A percentile compares a stretch with the other conserved stretches of the same genome.
Evolutionary conservation across 169 alveolate species (phyloP).

Genomic region (Plasmodium cynomolgi): DNA sequence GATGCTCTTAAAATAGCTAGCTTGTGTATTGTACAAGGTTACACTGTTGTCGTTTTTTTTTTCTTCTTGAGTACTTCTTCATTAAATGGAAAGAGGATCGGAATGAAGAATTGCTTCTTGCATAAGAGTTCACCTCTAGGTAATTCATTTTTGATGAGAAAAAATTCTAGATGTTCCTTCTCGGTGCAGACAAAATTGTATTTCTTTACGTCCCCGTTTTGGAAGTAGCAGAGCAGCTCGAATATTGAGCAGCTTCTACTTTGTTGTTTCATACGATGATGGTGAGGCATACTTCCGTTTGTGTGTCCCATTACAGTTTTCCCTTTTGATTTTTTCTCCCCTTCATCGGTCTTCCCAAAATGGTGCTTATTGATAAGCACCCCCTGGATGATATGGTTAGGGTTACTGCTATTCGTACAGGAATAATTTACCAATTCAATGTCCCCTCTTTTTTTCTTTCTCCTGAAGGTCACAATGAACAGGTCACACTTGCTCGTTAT

Average conservation of each 20-base stretch:
- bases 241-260: slow-evolving; percentile 17
- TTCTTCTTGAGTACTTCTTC: slow-evolving; percentile 43
- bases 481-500: slow-evolving; percentile 39
- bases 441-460: slow-evolving; percentile 1
- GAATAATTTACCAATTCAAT: slow-evolving; percentile 28
- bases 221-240: slow-evolving; percentile 42
- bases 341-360: slow-evolving; percentile 31
- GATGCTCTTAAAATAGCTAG: slow-evolving; percentile 30
- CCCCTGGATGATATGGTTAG: background rate
- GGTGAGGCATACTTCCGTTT: background rate
- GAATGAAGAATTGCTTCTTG: slow-evolving; percentile 30
- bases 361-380: slow-evolving; percentile 28
- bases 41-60: slow-evolving; percentile 3
- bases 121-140: background rate
- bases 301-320: background rate
- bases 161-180: slow-evolving; percentile 56
- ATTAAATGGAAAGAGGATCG: slow-evolving; percentile 64
- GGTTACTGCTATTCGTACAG: slow-evolving; percentile 11
- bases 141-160: slow-evolving; percentile 32
- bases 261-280: background rate
- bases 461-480: slow-evolving; percentile 13
- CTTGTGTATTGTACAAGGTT: slow-evolving; percentile 2
- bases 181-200: slow-evolving; percentile 38
- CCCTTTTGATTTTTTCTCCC: background rate
- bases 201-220: slow-evolving; percentile 25